phyloP scores from a whole-genome alignment of 2,329 filamentous ascomycete species.

The Colletotrichum neosansevieriae region DNA sequence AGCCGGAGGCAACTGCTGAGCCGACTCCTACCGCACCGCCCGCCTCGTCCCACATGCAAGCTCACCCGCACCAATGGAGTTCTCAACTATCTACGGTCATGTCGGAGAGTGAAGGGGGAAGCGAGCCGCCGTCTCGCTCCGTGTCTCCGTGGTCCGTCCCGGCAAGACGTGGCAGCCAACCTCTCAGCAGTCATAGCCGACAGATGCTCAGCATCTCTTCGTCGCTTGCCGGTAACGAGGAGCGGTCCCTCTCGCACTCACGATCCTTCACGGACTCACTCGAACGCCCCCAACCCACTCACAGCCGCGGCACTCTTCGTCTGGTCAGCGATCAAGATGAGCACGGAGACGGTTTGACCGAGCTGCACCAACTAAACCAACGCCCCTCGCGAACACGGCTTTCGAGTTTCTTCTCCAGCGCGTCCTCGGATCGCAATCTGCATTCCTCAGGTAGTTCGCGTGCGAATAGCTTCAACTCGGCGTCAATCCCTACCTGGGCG shows the following conservation, averaged over 20 bases:
- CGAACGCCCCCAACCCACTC: constrained; percentile 62
- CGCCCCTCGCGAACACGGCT: constrained; percentile 67
- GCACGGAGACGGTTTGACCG: constrained; percentile 72
- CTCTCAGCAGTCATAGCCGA: constrained; percentile 63
- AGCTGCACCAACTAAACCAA: constrained; percentile 65
- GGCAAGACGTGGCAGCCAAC: constrained; percentile 63
- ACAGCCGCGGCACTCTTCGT: constrained; percentile 56
- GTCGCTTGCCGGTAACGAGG: constrained; percentile 60
- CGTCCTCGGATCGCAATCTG: constrained; percentile 64
- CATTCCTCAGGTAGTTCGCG: constrained; percentile 65
- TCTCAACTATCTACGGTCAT: constrained; percentile 73
- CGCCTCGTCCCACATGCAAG: constrained; percentile 54
- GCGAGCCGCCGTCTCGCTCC: constrained; percentile 62
- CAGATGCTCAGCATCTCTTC: constrained; percentile 70
- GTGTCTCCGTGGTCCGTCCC: constrained; percentile 57
- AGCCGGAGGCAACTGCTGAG: constrained; percentile 48
- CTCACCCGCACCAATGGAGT: constrained; percentile 70
- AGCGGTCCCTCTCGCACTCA: constrained; percentile 54
- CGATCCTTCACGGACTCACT: constrained; percentile 59
- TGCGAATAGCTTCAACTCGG: constrained; percentile 58
- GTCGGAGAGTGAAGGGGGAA: constrained; percentile 70
- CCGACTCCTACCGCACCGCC: neutral
- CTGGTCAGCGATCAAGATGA: constrained; percentile 71
- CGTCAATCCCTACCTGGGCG: constrained; percentile 67
- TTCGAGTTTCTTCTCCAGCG: constrained; percentile 62